Percentiles rank a stretch among this genome's conserved stretches.
phyloP scores from a whole-genome alignment of 1,284 basidiomycete species.

The Sparassis latifolia region DNA sequence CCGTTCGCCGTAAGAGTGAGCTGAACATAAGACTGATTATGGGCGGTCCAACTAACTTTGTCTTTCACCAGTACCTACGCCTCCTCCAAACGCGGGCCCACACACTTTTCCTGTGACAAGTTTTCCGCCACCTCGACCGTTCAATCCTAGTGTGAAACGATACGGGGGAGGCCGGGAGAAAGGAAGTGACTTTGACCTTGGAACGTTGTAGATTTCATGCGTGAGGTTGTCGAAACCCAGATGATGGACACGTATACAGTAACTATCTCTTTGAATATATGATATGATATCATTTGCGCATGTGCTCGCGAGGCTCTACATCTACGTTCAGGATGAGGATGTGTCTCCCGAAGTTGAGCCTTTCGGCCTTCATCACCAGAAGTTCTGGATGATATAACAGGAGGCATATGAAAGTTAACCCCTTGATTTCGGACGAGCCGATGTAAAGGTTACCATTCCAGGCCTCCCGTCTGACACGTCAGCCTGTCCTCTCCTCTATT shows the following conservation, averaged over 20 bases:
- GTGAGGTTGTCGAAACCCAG: neutral
- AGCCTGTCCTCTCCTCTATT: conserved; percentile 12
- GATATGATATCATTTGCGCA: no score
- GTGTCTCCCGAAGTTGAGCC: no score
- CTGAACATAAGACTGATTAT: neutral
- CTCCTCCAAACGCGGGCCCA: conserved; percentile 60
- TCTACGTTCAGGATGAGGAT: no score
- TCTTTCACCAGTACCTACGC: conserved; percentile 54
- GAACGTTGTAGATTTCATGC: conserved; percentile 31
- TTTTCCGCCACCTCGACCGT: conserved; percentile 72
- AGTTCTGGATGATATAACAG: no score
- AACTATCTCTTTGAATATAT: no score
- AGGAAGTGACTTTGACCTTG: conserved; percentile 66
- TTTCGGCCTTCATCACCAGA: no score
- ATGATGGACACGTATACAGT: no score
- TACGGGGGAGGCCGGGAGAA: conserved; percentile 59
- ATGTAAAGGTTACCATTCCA: no score
- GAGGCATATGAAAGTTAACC: no score
- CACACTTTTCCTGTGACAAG: conserved; percentile 67
- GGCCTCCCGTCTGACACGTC: conserved; percentile 13
- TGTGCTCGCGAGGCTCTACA: no score
- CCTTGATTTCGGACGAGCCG: no score
- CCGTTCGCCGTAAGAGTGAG: conserved; percentile 47
- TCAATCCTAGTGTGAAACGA: conserved; percentile 38
- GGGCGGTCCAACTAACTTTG: no score